Base-by-base conservation (phyloP, 495 filamentous ascomycete genomes). In the Massariosphaeria phaeospora region DNA sequence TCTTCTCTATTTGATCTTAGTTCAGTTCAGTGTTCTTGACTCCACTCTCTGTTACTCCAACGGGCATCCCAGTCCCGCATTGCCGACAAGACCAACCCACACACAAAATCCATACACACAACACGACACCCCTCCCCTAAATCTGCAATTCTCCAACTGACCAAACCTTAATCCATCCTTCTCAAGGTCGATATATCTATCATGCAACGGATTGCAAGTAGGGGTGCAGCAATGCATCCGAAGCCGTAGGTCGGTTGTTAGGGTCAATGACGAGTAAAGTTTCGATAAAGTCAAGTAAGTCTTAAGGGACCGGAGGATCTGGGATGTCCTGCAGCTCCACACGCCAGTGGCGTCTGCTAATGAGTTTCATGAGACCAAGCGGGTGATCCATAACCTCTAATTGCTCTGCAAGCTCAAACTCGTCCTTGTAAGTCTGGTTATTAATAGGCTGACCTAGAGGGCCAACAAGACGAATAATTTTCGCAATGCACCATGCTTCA, bases 401-500 rank as follows among this genome's bases (percentile, higher is more conserved):
- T 39, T 59, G 41, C 48, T 48, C 48, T 52, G 55, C 59, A 29
- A 59, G 48, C 50, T 46, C 31, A 51, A 63, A 63, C 41, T 63
- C 59, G 15, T 52, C 40, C 31, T 55, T 50, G 42, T 63, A 58
- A 31, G 31, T 29, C 23, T 36, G 48, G 12, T 23, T 38, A 40
- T 50, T 40, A 41, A 20, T 38, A 52, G 48, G 62, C 42, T 20
- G 59, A 55, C 43, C 47, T 47, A 65, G 45, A 10, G 54, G 59
- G 29, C 62, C 54, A 54, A 62, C 5, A 26, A 65, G 54, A 46
- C 59, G 62, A 18, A 43, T 35, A 15, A 65, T 59, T 46, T 59
- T 65, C 18, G 62, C 62, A 34, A 65, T 62, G 48, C 59, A 65
- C 62, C 62, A 65, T 12, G 62, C 26, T 58, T 65, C 59, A 29